phyloP scores from a whole-genome alignment of 768 basidiomycete genomes.

The Paxillus ammoniavirescens region DNA sequence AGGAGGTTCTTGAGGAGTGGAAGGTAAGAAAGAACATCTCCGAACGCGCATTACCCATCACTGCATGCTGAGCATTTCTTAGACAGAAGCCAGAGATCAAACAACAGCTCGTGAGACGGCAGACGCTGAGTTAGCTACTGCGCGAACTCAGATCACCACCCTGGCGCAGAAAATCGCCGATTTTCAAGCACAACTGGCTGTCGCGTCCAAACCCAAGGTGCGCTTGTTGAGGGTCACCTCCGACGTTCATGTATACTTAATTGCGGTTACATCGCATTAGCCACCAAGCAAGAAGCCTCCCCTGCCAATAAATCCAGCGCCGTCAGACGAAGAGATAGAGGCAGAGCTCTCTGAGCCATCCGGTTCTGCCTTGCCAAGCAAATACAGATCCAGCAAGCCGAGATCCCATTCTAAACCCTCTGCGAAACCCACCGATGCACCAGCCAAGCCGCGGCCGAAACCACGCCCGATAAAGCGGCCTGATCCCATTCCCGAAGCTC shows the following conservation, averaged over 20 bases:
- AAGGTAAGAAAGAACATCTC: conserved; percentile 36
- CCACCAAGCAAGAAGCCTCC: conserved; percentile 8
- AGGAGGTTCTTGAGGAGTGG: conserved; percentile 41
- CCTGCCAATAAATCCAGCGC: conserved; percentile 5
- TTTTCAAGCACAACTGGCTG: conserved; percentile 44
- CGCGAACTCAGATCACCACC: conserved; percentile 21
- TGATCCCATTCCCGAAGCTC: conserved; percentile 14
- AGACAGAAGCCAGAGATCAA: conserved; percentile 41
- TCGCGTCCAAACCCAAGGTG: conserved; percentile 32
- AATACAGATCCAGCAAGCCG: conserved; percentile 15
- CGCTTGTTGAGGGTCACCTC: conserved; percentile 9
- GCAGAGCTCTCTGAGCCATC: conserved; percentile 12
- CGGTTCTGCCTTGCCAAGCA: conserved; percentile 8
- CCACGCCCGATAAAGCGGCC: conserved; percentile 14
- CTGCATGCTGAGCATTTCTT: neutral
- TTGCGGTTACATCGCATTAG: conserved; percentile 3
- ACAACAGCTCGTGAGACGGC: conserved; percentile 37
- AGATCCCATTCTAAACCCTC: conserved; percentile 19
- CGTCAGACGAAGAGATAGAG: conserved; percentile 26
- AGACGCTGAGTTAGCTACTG: conserved; percentile 34
- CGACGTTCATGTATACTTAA: neutral
- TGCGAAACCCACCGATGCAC: conserved; percentile 11
- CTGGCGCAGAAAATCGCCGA: conserved; percentile 42
- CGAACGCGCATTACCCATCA: neutral
- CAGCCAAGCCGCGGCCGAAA: conserved; percentile 25